phyloP scores from a whole-genome alignment of 2,329 filamentous ascomycete species.

The Ascosphaera aggregata region DNA sequence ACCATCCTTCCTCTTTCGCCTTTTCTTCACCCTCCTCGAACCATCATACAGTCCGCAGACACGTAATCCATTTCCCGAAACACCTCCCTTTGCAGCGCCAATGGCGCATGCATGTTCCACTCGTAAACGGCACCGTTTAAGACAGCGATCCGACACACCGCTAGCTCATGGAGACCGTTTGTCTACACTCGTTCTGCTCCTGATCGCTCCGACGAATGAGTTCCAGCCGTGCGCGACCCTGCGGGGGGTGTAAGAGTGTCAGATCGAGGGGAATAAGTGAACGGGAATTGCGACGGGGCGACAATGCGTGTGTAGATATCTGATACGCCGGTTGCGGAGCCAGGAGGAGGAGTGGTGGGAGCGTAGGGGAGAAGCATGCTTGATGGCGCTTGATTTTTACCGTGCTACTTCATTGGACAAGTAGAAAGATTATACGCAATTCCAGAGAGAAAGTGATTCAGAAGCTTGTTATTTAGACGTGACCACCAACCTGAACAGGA shows the following conservation, averaged over 20 bases:
- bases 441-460: neutral
- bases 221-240: constrained; percentile 51
- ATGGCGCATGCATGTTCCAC: constrained; percentile 56
- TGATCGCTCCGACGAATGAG: constrained; percentile 30
- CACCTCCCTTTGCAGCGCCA: constrained; percentile 24
- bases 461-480: neutral
- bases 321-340: constrained; percentile 12
- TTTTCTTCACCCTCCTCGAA: constrained; percentile 18
- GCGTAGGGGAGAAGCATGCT: constrained; percentile 16
- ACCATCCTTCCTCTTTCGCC: constrained; percentile 4
- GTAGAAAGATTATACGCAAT: neutral
- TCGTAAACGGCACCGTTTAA: constrained; percentile 67
- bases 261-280: constrained; percentile 55
- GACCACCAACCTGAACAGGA: neutral
- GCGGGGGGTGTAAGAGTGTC: constrained; percentile 48
- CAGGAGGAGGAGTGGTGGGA: constrained; percentile 4
- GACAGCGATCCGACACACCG: constrained; percentile 58
- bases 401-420: neutral
- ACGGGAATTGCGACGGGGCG: constrained; percentile 41
- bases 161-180: constrained; percentile 42
- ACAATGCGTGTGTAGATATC: constrained; percentile 37
- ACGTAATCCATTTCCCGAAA: constrained; percentile 23
- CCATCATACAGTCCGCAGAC: constrained; percentile 19
- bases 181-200: constrained; percentile 25
- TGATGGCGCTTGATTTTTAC: neutral